phyloP scores from a whole-genome alignment of 1,284 basidiomycete species.

The Gymnopus androsaceus region DNA sequence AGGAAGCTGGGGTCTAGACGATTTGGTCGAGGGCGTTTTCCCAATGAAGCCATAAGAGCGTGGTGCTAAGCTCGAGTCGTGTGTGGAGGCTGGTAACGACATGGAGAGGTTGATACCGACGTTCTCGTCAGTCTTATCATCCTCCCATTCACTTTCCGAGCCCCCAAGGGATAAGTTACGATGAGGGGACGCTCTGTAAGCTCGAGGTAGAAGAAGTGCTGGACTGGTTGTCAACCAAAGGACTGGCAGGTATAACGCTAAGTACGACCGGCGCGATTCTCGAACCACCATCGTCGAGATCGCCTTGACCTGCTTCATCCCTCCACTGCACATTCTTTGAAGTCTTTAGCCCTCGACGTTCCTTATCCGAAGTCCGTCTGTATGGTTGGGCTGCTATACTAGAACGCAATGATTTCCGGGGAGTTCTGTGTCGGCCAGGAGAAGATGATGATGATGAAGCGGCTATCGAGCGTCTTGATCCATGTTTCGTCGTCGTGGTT shows the following conservation, averaged over 20 bases:
- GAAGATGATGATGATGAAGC: conserved; percentile 36
- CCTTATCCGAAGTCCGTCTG: conserved; percentile 61
- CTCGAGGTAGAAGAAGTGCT: conserved; percentile 21
- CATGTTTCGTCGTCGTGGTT: conserved; percentile 32
- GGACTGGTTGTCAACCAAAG: conserved; percentile 33
- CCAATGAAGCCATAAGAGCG: conserved; percentile 27
- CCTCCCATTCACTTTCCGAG: conserved; percentile 87
- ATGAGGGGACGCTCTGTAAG: conserved; percentile 26
- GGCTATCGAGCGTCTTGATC: conserved; percentile 48
- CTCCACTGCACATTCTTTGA: conserved; percentile 87
- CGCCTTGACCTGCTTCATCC: conserved; percentile 85
- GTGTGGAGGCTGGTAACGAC: conserved; percentile 36
- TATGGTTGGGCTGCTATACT: conserved; percentile 64
- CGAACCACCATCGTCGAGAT: conserved; percentile 68
- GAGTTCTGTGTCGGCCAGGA: conserved; percentile 51
- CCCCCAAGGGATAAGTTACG: conserved; percentile 49
- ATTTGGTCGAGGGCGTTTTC: conserved; percentile 57
- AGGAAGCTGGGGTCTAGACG: conserved; percentile 71
- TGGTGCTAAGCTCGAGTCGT: conserved; percentile 29
- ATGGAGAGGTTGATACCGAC: conserved; percentile 49
- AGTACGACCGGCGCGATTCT: conserved; percentile 32
- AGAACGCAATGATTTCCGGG: conserved; percentile 70
- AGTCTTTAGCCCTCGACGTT: conserved; percentile 55
- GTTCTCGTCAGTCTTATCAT: conserved; percentile 79
- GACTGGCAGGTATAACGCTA: conserved; percentile 44